A percentile compares a stretch with the other conserved stretches of the same genome.
These are phyloP conservation scores for Corchorus capsularis DNA, from an alignment of 345 rosid species.

Conservation along the genomic window DNA sequence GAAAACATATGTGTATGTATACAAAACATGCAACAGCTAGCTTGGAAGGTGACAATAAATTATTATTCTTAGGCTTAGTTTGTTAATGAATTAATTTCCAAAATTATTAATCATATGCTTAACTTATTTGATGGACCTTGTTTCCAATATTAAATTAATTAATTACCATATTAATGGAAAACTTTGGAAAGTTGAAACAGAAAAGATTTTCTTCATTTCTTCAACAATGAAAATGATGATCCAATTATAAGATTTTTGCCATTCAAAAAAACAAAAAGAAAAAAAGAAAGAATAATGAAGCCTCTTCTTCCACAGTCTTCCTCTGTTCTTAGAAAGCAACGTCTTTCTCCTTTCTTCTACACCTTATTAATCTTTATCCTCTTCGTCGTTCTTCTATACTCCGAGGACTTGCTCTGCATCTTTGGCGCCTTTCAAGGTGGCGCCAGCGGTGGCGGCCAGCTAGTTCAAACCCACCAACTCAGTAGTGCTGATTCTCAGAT, in stretches of 20 bases:
- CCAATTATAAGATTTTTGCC: neutral
- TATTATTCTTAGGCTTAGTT: neutral
- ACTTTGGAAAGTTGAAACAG: no score
- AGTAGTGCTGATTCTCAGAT: slow-evolving; percentile 23
- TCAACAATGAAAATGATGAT: no score
- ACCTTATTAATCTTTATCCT: slow-evolving; percentile 59
- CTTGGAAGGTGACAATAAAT: neutral
- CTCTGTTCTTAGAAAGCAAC: slow-evolving; percentile 49
- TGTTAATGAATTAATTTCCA: neutral
- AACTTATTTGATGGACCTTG: no score
- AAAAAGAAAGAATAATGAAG: slow-evolving; percentile 38
- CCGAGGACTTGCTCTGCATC: slow-evolving; percentile 70
- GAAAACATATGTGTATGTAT: no score
- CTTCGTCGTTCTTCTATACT: slow-evolving; percentile 62
- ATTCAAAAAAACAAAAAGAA: neutral
- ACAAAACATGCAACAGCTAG: no score
- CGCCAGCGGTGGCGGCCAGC: slow-evolving; percentile 33
- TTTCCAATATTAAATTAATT: no score
- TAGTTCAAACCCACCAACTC: slow-evolving; percentile 23
- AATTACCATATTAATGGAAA: no score
- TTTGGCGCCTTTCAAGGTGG: slow-evolving; percentile 35
- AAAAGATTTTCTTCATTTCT: no score
- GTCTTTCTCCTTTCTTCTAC: slow-evolving; percentile 73
- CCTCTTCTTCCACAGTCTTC: slow-evolving; percentile 41
- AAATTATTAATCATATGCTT: neutral